Evolutionary conservation across 352 stramenopile species (phyloP).

Genomic region (Phytophthora lateralis): DNA sequence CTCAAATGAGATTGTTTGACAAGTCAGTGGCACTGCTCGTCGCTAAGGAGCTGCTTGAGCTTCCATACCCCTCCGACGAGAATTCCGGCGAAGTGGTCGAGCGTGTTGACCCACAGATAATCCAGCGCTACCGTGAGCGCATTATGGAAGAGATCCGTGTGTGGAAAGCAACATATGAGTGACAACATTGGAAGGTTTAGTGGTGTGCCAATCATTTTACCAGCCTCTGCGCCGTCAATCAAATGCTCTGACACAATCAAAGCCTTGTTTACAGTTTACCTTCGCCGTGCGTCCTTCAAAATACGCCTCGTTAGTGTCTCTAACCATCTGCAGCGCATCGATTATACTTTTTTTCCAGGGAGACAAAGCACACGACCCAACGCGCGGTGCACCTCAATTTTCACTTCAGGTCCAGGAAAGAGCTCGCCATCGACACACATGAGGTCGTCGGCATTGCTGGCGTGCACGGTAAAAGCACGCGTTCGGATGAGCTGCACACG

Average conservation of each 20-base stretch:
- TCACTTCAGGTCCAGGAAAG: slow-evolving; percentile 48
- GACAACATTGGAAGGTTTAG: not conserved
- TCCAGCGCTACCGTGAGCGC: slow-evolving; percentile 11
- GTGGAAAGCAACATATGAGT: slow-evolving; percentile 14
- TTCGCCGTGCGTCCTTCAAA: not conserved
- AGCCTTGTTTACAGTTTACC: not conserved
- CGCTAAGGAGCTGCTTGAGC: slow-evolving; percentile 30
- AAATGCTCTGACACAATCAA: not conserved
- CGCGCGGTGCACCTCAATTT: slow-evolving; percentile 55
- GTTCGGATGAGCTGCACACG: slow-evolving; percentile 63
- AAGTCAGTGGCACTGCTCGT: slow-evolving; percentile 28
- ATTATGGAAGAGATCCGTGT: slow-evolving; percentile 18
- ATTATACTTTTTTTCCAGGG: slow-evolving; percentile 19
- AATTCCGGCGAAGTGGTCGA: slow-evolving; percentile 4
- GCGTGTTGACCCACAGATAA: slow-evolving; percentile 4
- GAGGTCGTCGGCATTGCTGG: slow-evolving; percentile 38
- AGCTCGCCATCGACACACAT: slow-evolving; percentile 73
- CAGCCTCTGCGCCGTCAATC: not conserved
- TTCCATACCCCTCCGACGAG: slow-evolving; percentile 8
- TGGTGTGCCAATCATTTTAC: not conserved
- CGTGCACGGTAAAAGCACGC: slow-evolving; percentile 55
- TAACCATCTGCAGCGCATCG: slow-evolving; percentile 5
- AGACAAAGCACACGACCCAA: slow-evolving; percentile 52
- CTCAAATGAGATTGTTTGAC: slow-evolving; percentile 39
- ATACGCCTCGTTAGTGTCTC: slow-evolving; percentile 14